phyloP scores from a whole-genome alignment of 768 basidiomycete species.

The Kwoniella heveanensis region DNA sequence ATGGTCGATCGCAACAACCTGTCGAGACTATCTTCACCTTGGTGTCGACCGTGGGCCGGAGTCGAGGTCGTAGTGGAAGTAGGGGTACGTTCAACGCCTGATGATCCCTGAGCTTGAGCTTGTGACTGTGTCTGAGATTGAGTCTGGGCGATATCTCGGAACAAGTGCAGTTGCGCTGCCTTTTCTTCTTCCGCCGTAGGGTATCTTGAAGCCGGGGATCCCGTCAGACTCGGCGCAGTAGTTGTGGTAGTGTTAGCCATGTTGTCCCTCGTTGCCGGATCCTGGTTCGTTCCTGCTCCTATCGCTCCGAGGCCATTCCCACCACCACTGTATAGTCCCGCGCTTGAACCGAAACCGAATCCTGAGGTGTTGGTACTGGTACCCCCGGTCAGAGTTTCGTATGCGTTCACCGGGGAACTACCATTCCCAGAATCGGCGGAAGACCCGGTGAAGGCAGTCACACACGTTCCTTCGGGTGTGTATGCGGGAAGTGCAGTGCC shows the following conservation, averaged over 20 bases:
- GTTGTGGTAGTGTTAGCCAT: neutral
- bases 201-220: constrained; percentile 2
- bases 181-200: constrained; percentile 22
- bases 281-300: neutral
- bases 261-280: too few species aligned
- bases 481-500: constrained; percentile 25
- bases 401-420: constrained; percentile 6
- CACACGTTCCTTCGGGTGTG: constrained; percentile 16
- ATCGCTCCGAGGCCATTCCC: neutral
- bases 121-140: too few species aligned
- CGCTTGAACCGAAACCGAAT: neutral
- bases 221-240: neutral
- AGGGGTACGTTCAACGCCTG: neutral
- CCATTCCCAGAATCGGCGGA: neutral
- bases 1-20: neutral
- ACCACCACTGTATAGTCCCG: neutral
- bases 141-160: constrained; percentile 1
- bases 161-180: constrained; percentile 17
- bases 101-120: neutral
- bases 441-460: neutral
- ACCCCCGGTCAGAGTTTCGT: constrained; percentile 9
- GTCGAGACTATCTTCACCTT: neutral
- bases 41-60: neutral
- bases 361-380: neutral
- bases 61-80: neutral